Base-by-base conservation (phyloP, 345 rosid genomes). In the Litchi chinensis region DNA sequence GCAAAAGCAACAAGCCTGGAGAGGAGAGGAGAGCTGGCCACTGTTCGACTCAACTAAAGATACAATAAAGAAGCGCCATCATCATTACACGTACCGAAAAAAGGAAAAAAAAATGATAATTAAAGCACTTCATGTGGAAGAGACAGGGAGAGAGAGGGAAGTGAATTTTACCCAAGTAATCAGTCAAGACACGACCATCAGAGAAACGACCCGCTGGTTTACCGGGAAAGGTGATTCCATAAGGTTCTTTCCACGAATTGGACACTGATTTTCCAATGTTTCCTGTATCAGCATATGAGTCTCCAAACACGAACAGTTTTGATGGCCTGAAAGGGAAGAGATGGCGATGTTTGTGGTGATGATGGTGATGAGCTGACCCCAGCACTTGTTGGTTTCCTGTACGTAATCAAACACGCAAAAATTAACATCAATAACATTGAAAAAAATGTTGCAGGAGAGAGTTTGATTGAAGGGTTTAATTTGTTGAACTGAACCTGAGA, bases 231-330 rank as follows among this genome's bases (percentile, higher is more conserved):
- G 93, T 88, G 72, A 81, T 46, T 3, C 93, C 95, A 18, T 91
- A 90, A 15, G 95, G 95, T 6, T 70, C 26, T 74, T 85, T 88
- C 95, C 95, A 91, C 3, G 93, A 82, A 74, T 28, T 65, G 12
- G 84, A 24, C 1, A 10, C 5, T 28, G 82, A 26, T 60, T 70
- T 86, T 1, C 76, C 37, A 80, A 64, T 68, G 86, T 91, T 91
- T 13, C 95, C 95, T 9, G 95, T 90, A 77, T 91, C 95, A 10
- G 81, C 92, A 8, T 90, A 91, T 0, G 95, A 91, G 68, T 90
- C 93, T n/a, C 95, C 95, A 52, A 91, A 91, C 21, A 89, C 95
- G 73, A 91, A 90, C 26, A 91, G 86, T 86, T 84, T 90, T 43
- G 79, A 77, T 4, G 89, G 90, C 37, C 62, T 78, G 50, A 75